A percentile compares a stretch with the other conserved stretches of the same genome.
Conservation (phyloP, 371 early-diverging fungal species). For the Funneliformis caledonium region DNA sequence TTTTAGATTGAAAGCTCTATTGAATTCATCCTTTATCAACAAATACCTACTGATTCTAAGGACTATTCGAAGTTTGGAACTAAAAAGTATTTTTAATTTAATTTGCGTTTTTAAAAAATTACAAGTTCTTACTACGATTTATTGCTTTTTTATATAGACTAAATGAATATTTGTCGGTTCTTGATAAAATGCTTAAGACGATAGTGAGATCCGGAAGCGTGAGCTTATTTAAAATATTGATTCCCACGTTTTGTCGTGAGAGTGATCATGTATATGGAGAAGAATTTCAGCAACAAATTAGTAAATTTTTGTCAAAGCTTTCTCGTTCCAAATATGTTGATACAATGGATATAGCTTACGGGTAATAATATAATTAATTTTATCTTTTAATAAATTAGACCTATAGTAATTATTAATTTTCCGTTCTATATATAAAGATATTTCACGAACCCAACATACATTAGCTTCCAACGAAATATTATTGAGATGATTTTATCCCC, state of each 20-base stretch:
- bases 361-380: not conserved
- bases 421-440: not conserved
- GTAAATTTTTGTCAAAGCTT: not conserved
- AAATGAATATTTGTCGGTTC: conserved; percentile 18
- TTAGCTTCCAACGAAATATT: conserved; percentile 18
- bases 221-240: conserved; percentile 20
- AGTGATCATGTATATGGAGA: not conserved
- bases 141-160: conserved; percentile 7
- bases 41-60: conserved; percentile 11
- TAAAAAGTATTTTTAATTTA: conserved; percentile 24
- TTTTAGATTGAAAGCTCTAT: conserved; percentile 6
- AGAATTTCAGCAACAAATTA: not conserved
- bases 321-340: conserved; percentile 17
- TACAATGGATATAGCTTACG: conserved; percentile 7
- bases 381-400: not conserved
- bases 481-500: conserved; percentile 4
- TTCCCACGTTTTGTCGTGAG: conserved; percentile 20
- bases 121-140: no score
- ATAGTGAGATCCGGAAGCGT: not conserved
- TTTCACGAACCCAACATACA: conserved; percentile 2
- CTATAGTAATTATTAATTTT: not conserved
- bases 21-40: conserved; percentile 3
- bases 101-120: not conserved
- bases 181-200: conserved; percentile 21
- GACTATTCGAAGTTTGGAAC: conserved; percentile 1